These are phyloP conservation scores for Monosporascus sp. DNA, from an alignment of 2,329 filamentous ascomycete species.

Conservation along the genomic window DNA sequence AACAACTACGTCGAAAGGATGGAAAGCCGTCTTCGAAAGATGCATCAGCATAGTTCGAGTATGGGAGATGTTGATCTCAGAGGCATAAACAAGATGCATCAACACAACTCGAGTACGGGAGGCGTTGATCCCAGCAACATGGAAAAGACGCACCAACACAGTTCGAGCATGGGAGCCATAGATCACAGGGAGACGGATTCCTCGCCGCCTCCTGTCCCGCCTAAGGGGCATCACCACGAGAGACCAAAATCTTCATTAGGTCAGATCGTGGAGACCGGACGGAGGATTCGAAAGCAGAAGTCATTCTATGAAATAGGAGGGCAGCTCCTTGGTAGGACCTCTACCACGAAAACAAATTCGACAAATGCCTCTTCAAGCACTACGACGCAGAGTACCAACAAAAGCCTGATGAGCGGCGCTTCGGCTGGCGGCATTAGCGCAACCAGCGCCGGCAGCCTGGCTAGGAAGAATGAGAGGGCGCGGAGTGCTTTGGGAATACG, in stretches of 20 bases:
- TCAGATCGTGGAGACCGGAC: constrained; percentile 26
- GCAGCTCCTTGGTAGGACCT: constrained; percentile 67
- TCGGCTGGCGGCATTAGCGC: constrained; percentile 90
- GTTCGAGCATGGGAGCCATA: constrained; percentile 33
- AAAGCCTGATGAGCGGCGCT: constrained; percentile 87
- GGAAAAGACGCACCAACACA: constrained; percentile 59
- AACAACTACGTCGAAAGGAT: constrained; percentile 87
- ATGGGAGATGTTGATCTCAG: constrained; percentile 24
- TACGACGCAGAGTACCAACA: constrained; percentile 67
- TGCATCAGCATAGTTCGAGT: constrained; percentile 57
- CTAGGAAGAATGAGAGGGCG: constrained; percentile 63
- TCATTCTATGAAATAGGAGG: constrained; percentile 74
- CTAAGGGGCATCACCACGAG: constrained; percentile 46
- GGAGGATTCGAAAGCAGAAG: constrained; percentile 58
- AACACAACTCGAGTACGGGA: constrained; percentile 43
- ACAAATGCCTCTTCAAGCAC: constrained; percentile 74
- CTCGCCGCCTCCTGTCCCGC: constrained; percentile 27
- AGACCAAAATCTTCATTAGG: too few species aligned
- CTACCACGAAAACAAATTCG: constrained; percentile 81
- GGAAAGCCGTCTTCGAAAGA: constrained; percentile 72
- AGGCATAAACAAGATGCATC: constrained; percentile 51
- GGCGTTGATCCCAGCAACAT: background rate
- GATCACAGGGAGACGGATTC: constrained; percentile 8
- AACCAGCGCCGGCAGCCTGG: constrained; percentile 90
- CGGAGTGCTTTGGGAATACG: constrained; percentile 61